Percentiles rank a stretch among this genome's conserved stretches.
Evolutionary conservation across 2,329 filamentous ascomycete genomes (phyloP).

Genomic region (Sarocladium kiliense): DNA sequence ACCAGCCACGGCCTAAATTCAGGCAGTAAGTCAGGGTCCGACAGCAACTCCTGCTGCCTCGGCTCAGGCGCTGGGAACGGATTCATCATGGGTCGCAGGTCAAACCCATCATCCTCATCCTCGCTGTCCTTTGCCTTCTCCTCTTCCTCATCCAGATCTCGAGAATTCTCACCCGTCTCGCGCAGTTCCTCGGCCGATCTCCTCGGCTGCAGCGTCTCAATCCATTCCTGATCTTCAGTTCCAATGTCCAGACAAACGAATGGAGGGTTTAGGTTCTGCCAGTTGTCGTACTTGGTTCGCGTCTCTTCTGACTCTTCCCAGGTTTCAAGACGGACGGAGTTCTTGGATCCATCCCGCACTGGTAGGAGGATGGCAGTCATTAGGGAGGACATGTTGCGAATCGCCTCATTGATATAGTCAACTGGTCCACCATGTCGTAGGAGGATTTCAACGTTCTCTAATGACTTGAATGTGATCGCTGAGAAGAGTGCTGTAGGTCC

Average conservation of each 20-base stretch:
- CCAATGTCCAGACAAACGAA: slow-evolving; percentile 4
- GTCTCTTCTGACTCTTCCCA: slow-evolving; percentile 6
- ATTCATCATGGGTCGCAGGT: slow-evolving; percentile 11
- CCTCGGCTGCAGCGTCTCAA: background rate
- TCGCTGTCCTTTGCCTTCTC: background rate
- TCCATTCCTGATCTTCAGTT: slow-evolving; percentile 2
- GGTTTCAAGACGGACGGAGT: background rate
- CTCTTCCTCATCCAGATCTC: slow-evolving; percentile 7
- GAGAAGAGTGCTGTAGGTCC: slow-evolving; percentile 6
- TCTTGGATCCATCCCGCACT: background rate
- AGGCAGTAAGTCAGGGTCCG: background rate
- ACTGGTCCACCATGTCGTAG: slow-evolving; percentile 9
- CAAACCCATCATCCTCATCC: slow-evolving; percentile 4
- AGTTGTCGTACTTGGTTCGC: background rate
- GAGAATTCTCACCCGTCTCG: slow-evolving; percentile 2
- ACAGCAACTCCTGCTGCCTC: background rate
- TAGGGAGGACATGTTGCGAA: slow-evolving; percentile 3
- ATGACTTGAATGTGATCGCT: slow-evolving; percentile 9
- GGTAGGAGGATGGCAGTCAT: background rate
- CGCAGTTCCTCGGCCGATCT: slow-evolving; percentile 1
- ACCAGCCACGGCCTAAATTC: background rate
- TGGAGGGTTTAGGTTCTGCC: slow-evolving; percentile 9
- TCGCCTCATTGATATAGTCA: slow-evolving; percentile 6
- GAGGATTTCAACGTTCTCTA: slow-evolving; percentile 4
- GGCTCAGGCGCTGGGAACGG: background rate